A percentile compares a stretch with the other conserved stretches of the same genome.
Conservation (phyloP, 345 rosid species). For the Camelina laxa region DNA sequence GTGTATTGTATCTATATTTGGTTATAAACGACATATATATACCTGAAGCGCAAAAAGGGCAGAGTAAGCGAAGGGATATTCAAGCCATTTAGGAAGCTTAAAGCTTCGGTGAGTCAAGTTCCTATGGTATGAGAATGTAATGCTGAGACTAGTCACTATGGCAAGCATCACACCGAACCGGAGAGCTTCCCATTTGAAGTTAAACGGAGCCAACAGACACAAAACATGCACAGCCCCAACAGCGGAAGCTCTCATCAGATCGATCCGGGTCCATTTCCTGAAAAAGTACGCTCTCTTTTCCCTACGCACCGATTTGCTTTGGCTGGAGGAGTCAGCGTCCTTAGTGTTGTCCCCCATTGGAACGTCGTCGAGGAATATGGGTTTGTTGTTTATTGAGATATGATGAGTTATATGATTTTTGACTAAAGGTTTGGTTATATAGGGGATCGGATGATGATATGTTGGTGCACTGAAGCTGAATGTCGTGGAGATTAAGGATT, state of each 20-base stretch:
- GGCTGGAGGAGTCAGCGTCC: slow-evolving; percentile 28
- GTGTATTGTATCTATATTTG: neutral
- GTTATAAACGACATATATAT: neutral
- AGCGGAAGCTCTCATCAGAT: slow-evolving; percentile 34
- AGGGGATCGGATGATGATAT: neutral
- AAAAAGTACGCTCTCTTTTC: slow-evolving; percentile 28
- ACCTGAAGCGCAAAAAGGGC: slow-evolving; percentile 47
- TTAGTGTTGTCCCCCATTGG: slow-evolving; percentile 35
- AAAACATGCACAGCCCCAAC: slow-evolving; percentile 38
- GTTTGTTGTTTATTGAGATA: slow-evolving; percentile 16
- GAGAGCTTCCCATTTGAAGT: slow-evolving; percentile 45
- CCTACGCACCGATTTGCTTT: slow-evolving; percentile 9
- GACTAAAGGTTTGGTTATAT: slow-evolving; percentile 13
- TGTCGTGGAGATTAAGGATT: slow-evolving; percentile 36
- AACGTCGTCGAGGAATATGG: neutral
- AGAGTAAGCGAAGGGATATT: slow-evolving; percentile 43
- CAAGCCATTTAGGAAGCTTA: slow-evolving; percentile 49
- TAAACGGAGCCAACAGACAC: slow-evolving; percentile 38
- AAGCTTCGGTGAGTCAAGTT: slow-evolving; percentile 46
- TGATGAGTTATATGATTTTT: slow-evolving; percentile 18
- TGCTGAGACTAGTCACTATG: slow-evolving; percentile 30
- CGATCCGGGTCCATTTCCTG: slow-evolving; percentile 40
- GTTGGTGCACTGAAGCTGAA: slow-evolving; percentile 16
- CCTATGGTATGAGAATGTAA: slow-evolving; percentile 49
- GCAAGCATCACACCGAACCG: slow-evolving; percentile 25